Evolutionary conservation across 176 grass and related monocot genomes (phyloP).

Genomic region (Hyparrhenia diplandra): DNA sequence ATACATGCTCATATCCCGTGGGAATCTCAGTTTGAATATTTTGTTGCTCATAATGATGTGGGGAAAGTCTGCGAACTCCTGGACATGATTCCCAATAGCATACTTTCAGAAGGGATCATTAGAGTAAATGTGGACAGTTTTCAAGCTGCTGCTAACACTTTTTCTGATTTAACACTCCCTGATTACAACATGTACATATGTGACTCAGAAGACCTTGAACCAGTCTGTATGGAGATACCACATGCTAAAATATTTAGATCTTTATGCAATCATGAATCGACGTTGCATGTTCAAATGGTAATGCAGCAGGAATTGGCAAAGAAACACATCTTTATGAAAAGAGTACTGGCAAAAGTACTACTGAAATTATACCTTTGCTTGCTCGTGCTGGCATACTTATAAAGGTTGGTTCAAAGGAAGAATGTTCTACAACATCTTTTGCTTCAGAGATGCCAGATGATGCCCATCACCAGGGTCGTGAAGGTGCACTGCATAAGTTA

Average conservation of each 20-base stretch:
- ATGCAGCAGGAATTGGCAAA: constrained; percentile 74
- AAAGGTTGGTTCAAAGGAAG: constrained; percentile 33
- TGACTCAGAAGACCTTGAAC: constrained; percentile 70
- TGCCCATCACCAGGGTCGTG: neutral
- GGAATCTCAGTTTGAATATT: constrained; percentile 92
- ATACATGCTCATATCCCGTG: constrained; percentile 52
- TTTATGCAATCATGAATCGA: constrained; percentile 43
- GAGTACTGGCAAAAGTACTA: constrained; percentile 69
- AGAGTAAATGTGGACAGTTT: constrained; percentile 59
- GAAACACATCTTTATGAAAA: constrained; percentile 80
- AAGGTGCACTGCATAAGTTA: constrained; percentile 64
- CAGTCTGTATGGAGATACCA: constrained; percentile 62
- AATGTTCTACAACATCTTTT: constrained; percentile 34
- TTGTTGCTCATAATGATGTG: constrained; percentile 59
- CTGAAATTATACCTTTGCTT: constrained; percentile 68
- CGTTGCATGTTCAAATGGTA: constrained; percentile 62
- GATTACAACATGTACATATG: constrained; percentile 68
- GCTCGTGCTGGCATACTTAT: constrained; percentile 67
- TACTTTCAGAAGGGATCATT: constrained; percentile 68
- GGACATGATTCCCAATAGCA: constrained; percentile 52
- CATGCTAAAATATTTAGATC: constrained; percentile 71
- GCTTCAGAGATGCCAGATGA: constrained; percentile 45
- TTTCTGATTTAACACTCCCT: constrained; percentile 15
- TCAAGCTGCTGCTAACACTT: constrained; percentile 17
- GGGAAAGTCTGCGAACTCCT: constrained; percentile 52